phyloP scores from a whole-genome alignment of 345 rosid species.

The Acer saccharum region DNA sequence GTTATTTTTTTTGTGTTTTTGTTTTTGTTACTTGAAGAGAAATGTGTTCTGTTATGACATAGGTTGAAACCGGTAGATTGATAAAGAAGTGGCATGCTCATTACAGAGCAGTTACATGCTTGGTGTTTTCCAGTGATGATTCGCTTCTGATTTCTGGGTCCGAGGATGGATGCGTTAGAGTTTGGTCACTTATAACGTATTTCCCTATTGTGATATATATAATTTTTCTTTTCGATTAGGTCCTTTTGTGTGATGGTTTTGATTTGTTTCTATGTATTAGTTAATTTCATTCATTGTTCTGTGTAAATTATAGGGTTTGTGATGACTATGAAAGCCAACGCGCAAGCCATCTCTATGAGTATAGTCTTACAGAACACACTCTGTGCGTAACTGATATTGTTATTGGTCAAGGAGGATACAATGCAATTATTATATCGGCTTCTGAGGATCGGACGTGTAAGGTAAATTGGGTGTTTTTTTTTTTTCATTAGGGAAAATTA shows the following conservation, averaged over 20 bases:
- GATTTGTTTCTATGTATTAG: not conserved
- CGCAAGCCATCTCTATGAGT: conserved; percentile 56
- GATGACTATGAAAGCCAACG: conserved; percentile 58
- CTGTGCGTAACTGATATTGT: conserved; percentile 63
- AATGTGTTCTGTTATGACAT: conserved; percentile 3
- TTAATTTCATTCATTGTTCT: not conserved
- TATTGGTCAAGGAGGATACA: conserved; percentile 69
- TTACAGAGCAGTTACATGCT: conserved; percentile 66
- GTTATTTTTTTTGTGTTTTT: not conserved
- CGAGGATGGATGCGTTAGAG: conserved; percentile 73
- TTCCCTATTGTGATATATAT: not conserved
- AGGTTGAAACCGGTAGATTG: conserved; percentile 79
- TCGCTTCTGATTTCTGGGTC: conserved; percentile 83
- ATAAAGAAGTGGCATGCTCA: conserved; percentile 89
- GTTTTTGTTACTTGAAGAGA: not conserved
- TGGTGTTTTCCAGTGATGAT: conserved; percentile 74
- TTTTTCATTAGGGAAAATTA: not conserved
- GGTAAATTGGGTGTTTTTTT: conserved; percentile 35
- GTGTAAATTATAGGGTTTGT: conserved; percentile 51
- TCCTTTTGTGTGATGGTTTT: not conserved
- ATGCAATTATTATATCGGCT: conserved; percentile 74
- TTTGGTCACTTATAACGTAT: conserved; percentile 82
- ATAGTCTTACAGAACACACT: conserved; percentile 60
- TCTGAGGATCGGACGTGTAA: conserved; percentile 88
- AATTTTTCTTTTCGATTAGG: not conserved